Evolutionary conservation across 1,139 yeast species (phyloP), one percentile per base, ranked within the genome.

Genomic region (Hyphopichia burtonii): DNA sequence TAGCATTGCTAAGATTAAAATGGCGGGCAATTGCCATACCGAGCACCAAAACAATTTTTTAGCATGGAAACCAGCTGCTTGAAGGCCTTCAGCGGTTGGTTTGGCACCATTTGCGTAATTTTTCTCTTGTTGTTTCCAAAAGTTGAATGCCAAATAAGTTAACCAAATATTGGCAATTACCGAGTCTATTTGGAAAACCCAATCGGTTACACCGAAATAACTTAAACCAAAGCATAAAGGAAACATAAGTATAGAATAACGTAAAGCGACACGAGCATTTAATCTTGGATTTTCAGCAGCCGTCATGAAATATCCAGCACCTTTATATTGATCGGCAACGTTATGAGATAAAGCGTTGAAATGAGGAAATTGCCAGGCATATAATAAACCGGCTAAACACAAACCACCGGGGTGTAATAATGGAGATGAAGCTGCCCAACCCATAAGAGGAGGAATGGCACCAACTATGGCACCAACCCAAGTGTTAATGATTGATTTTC

Each of bases 391-490:
- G 1, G 98, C 98, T 30, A 91, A 68, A 56, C 94, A 83, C 98
- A 98, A 93, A 3, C 95, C 95, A 7, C 94, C 97, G 0, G 98
- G 97, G 48, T 88, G 89, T 4, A 73, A 54, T 39, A 93, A 67
- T 1, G 95, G 80, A 2, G 88, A 81, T 3, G 96, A 86, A 0
- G 97, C 96, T 1, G 96, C 96, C 99, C 99, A 93, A 2, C 99
- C 99, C 99, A 93, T 93, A 41, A 94, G 74, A 27, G 99, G 99
- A 1, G 99, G 99, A 34, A 93, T 86, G 0, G 98, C 98, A 3
- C 99, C 99, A 2, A 94, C 99, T 9, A 94, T 61, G 1, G 99
- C 99, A 18, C 99, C 99, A 1, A 93, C 94, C 99, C 99, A 93
- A 1, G 99, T 93, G 62, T 93, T 93, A 36, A 86, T 61, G 39